These are phyloP conservation scores for Triticum urartu DNA, from an alignment of 176 grass and related monocot genomes.

Conservation along the genomic window DNA sequence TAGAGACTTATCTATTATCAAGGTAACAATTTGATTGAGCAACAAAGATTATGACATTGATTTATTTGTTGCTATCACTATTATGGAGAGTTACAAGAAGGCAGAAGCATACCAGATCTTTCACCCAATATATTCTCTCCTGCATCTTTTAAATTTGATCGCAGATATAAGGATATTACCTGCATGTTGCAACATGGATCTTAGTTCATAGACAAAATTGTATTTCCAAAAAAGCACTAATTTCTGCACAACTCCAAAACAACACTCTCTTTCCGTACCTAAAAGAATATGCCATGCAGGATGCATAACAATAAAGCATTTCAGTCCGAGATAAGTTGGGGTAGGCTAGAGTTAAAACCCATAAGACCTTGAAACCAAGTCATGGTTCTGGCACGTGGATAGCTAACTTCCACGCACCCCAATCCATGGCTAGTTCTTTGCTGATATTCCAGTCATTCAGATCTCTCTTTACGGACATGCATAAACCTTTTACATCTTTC, in stretches of 20 bases:
- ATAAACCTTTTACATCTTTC: neutral
- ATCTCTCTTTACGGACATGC: neutral
- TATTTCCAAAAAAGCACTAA: neutral
- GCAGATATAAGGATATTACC: constrained; percentile 90
- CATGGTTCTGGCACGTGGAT: no score
- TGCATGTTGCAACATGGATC: constrained; percentile 29
- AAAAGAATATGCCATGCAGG: neutral
- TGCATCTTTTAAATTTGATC: constrained; percentile 67
- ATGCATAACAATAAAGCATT: no score
- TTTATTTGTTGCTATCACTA: neutral
- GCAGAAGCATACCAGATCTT: constrained; percentile 56
- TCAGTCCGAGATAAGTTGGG: no score
- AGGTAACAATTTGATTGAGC: constrained; percentile 22
- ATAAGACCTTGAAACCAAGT: no score
- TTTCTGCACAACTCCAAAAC: neutral
- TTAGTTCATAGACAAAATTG: neutral
- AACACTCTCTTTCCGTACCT: neutral
- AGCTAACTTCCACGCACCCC: no score
- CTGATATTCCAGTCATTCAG: no score
- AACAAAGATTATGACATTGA: constrained; percentile 20
- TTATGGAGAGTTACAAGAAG: neutral
- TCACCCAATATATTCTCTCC: constrained; percentile 29
- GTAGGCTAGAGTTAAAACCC: no score
- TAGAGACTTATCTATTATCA: neutral
- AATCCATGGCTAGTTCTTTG: no score